phyloP scores from a whole-genome alignment of 495 filamentous ascomycete species.

The Clohesyomyces aquaticus region DNA sequence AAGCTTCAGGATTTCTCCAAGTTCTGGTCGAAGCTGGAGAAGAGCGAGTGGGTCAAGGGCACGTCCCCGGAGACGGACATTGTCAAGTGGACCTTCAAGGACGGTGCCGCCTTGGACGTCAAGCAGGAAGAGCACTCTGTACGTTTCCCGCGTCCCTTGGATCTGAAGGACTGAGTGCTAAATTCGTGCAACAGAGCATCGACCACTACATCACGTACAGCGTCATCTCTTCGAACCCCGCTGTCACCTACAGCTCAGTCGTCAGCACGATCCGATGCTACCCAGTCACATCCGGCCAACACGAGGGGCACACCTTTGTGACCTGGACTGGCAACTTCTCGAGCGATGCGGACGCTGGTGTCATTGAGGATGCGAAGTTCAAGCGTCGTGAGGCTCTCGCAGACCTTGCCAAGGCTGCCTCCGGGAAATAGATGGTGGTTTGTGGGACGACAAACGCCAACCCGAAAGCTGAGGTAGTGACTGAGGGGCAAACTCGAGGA shows the following conservation, averaged over 20 bases:
- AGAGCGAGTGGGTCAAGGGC: slow-evolving; percentile 62
- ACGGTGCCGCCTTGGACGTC: slow-evolving; percentile 65
- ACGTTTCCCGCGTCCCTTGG: slow-evolving; percentile 38
- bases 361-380: slow-evolving; percentile 72
- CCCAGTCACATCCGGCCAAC: slow-evolving; percentile 61
- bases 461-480: too few relatives aligned
- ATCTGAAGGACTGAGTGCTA: background rate
- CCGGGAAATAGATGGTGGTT: slow-evolving; percentile 17
- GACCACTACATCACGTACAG: slow-evolving; percentile 73
- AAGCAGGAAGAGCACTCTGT: slow-evolving; percentile 75
- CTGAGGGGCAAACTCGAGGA: too few relatives aligned
- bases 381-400: slow-evolving; percentile 70
- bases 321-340: slow-evolving; percentile 68
- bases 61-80: slow-evolving; percentile 64
- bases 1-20: slow-evolving; percentile 63
- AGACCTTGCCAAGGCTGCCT: slow-evolving; percentile 60
- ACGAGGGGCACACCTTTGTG: slow-evolving; percentile 64
- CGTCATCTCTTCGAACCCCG: slow-evolving; percentile 63
- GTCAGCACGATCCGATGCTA: slow-evolving; percentile 65
- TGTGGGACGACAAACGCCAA: too few relatives aligned
- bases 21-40: slow-evolving; percentile 62
- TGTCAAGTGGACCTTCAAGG: slow-evolving; percentile 66
- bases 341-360: slow-evolving; percentile 71
- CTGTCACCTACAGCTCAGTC: slow-evolving; percentile 63
- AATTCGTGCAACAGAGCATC: slow-evolving; percentile 54